Evolutionary conservation across 139 green algal genomes (phyloP), one percentile per base, ranked within the genome.

Genomic region (Dunaliella primolecta): DNA sequence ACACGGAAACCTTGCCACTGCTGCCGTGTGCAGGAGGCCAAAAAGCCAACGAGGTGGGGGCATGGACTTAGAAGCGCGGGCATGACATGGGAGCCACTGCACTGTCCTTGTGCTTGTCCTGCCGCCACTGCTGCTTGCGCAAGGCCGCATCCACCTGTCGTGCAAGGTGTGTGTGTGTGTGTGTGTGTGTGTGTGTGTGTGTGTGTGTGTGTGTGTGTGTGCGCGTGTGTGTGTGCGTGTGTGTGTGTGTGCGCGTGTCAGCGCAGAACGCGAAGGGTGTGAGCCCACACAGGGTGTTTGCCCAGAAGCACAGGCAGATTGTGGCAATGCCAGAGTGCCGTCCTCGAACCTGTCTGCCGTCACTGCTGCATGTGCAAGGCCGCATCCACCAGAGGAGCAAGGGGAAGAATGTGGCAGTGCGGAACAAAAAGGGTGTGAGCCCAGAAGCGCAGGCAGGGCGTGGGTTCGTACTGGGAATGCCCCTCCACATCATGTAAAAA

Each of bases 1-100:
- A 64, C 46, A 64, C 7, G 7, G 46, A 64, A 64, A 64, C 7
- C 7, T 64, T 64, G n/a, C n/a, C n/a, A n/a, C n/a, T n/a, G n/a
- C n/a, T n/a, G n/a, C n/a, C n/a, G n/a, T n/a, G n/a, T n/a, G n/a
- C n/a, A n/a, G n/a, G n/a, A n/a, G n/a, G n/a, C n/a, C n/a, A n/a
- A 64, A 25, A 25, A 64, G 46, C 46, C 46, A 64, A 15, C 46
- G 7, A 64, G 46, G n/a, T n/a, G n/a, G n/a, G n/a, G n/a, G n/a
- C n/a, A n/a, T n/a, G n/a, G n/a, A 31, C 27, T 88, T 75, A 93
- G 80, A 95, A 94, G 38, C 88, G 86, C 1, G 92, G 92, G 88
- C 92, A 95, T 31, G 91, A 94, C 75, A 92, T 89, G 11, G 86
- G 84, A 29, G 85, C 83, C 25, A 77, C 72, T 30, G 78, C 79